Percentiles rank a stretch among this genome's conserved stretches.
These are phyloP conservation scores for Syzygium aqueum DNA, from an alignment of 345 rosid species.

Conservation along the genomic window DNA sequence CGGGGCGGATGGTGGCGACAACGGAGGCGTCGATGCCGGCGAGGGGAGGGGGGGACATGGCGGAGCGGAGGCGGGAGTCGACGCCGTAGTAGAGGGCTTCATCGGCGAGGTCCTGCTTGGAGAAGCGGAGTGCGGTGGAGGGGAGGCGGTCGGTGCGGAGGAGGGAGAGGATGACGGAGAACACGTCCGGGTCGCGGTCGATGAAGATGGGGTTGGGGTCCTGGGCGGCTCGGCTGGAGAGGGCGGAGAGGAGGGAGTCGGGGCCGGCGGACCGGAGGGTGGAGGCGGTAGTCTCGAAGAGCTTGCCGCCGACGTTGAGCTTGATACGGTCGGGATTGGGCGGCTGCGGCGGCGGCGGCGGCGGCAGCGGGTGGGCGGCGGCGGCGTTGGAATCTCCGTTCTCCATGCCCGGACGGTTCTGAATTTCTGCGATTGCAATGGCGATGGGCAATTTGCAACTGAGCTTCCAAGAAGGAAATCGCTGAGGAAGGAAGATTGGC, in stretches of 20 bases:
- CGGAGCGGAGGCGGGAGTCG: conserved; percentile 51
- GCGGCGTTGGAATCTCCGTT: background rate
- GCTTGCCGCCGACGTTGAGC: conserved; percentile 90
- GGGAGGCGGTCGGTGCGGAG: conserved; percentile 72
- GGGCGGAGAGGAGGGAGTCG: conserved; percentile 71
- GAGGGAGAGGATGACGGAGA: conserved; percentile 72
- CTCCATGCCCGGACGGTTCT: background rate
- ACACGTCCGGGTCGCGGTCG: conserved; percentile 92
- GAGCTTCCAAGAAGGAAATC: background rate
- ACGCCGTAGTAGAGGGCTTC: conserved; percentile 88
- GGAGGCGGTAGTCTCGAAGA: conserved; percentile 66
- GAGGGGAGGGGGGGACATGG: conserved; percentile 58
- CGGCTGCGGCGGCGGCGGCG: background rate
- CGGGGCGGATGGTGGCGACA: conserved; percentile 49
- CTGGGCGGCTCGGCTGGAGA: conserved; percentile 34
- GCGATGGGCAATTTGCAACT: background rate
- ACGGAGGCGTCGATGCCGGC: conserved; percentile 70
- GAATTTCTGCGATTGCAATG: background rate
- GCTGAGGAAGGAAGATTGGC: background rate
- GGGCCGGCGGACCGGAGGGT: conserved; percentile 73
- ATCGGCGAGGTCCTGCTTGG: conserved; percentile 77
- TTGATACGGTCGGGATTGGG: conserved; percentile 27
- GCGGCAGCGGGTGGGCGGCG: too few species aligned
- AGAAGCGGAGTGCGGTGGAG: conserved; percentile 46
- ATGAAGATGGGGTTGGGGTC: conserved; percentile 47